Evolutionary conservation across 2,329 filamentous ascomycete species (phyloP).

Genomic region (Chaetomiaceae sp.): DNA sequence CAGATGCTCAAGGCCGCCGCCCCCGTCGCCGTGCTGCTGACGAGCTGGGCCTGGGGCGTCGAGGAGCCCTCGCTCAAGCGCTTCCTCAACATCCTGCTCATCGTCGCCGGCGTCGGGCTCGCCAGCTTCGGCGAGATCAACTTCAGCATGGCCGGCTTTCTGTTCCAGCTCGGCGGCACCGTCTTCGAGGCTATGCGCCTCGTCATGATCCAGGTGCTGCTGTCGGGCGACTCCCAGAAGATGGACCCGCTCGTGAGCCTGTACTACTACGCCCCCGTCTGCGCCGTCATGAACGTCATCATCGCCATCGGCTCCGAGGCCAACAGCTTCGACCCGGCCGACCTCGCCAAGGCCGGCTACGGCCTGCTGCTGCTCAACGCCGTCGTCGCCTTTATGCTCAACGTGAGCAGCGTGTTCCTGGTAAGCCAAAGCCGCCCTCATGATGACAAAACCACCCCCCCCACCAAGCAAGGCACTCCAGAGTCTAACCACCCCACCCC

Average conservation of each 20-base stretch:
- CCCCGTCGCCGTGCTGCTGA: constrained; percentile 61
- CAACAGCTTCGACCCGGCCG: constrained; percentile 58
- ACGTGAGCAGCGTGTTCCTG: constrained; percentile 80
- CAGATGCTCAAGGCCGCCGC: constrained; percentile 89
- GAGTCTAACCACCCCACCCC: neutral
- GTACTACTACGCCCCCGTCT: constrained; percentile 86
- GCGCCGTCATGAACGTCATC: constrained; percentile 72
- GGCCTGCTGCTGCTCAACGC: constrained; percentile 63
- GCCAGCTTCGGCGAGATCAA: constrained; percentile 60
- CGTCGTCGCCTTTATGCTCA: constrained; percentile 72
- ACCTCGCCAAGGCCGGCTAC: constrained; percentile 61
- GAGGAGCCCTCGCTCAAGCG: constrained; percentile 42
- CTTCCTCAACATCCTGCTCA: constrained; percentile 46
- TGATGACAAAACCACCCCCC: neutral
- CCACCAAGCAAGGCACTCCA: neutral
- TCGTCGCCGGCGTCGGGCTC: constrained; percentile 48
- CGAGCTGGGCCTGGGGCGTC: constrained; percentile 56
- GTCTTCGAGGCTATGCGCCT: constrained; percentile 75
- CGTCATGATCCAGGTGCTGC: constrained; percentile 79
- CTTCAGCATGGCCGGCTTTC: constrained; percentile 60
- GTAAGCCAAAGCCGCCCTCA: constrained; percentile 49
- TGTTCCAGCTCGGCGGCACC: constrained; percentile 70
- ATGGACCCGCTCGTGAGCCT: constrained; percentile 86
- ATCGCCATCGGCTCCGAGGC: constrained; percentile 67
- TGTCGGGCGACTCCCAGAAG: constrained; percentile 70